These are phyloP conservation scores for Hyaloscypha hepaticicola DNA, from an alignment of 495 filamentous ascomycete species.

Conservation along the genomic window DNA sequence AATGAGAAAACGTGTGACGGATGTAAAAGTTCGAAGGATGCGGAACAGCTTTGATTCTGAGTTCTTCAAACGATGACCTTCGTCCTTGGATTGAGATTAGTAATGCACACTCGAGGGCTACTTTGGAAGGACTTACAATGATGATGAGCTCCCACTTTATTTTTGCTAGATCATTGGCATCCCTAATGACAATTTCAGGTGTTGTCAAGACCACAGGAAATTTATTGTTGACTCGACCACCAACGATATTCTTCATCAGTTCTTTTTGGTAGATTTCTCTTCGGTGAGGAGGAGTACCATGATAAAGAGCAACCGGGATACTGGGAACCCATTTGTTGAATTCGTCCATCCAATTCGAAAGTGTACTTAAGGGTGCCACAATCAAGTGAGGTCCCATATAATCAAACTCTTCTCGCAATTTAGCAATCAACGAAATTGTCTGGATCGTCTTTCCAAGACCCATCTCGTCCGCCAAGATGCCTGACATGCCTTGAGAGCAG, in stretches of 20 bases:
- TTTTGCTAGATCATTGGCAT: constrained; percentile 71
- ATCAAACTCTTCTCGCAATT: constrained; percentile 79
- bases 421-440: constrained; percentile 86
- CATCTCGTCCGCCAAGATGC: constrained; percentile 97
- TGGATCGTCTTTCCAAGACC: constrained; percentile 95
- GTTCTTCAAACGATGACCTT: constrained; percentile 97
- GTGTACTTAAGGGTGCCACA: constrained; percentile 83
- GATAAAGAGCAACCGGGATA: constrained; percentile 86
- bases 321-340: constrained; percentile 85
- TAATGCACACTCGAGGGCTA: neutral
- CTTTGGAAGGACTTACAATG: constrained; percentile 63
- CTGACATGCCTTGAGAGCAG: constrained; percentile 78
- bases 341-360: constrained; percentile 96
- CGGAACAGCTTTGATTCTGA: constrained; percentile 89
- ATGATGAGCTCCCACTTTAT: constrained; percentile 97
- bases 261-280: constrained; percentile 63
- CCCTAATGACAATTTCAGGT: constrained; percentile 94
- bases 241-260: constrained; percentile 55
- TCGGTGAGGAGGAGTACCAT: constrained; percentile 74
- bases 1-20: constrained; percentile 86
- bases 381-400: constrained; percentile 85
- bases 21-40: constrained; percentile 81
- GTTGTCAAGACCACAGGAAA: constrained; percentile 93
- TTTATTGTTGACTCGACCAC: constrained; percentile 52
- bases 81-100: constrained; percentile 55